Evolutionary conservation across 2,329 filamentous ascomycete genomes (phyloP), one percentile per base, ranked within the genome.

Genomic region (Aspergillus hiratsukae): DNA sequence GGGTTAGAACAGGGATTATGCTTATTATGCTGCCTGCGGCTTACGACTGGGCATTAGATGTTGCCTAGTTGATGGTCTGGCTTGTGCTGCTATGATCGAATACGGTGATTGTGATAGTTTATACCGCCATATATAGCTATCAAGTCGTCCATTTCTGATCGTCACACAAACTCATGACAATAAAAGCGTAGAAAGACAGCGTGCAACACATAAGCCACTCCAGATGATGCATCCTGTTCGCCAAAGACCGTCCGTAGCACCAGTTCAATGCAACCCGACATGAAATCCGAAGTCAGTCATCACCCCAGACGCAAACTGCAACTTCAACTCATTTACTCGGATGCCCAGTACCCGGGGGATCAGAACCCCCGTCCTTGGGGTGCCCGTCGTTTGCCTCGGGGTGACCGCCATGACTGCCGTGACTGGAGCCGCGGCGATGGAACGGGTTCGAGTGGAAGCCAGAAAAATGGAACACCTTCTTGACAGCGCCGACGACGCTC

Each of bases 391-490:
- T 29, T 17, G 23, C 19, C 43, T 46, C 43, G 4, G 43, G 21
- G 21, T 46, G 43, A 17, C 43, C 23, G 21, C 51, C 43, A 52
- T 65, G 63, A 17, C 43, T 19, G 21, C 51, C 43, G 51, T 65
- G 63, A 50, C 66, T 72, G 6, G 68, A 66, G 2, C 70, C 66
- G 17, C 73, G 70, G 10, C 73, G 68, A 62, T 75, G 73, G 58
- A 76, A 75, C 1, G 72, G 68, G 55, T 72, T 69, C 14, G 64
- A 57, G 60, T 69, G 66, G 50, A 69, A 64, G 40, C 67, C 61
- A 1, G 69, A 69, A 49, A 76, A 67, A 17, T 74, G 69, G 25
- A 76, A 61, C 0, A 76, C 74, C 58, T 76, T 76, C 50, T 72
- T 72, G 56, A 76, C 71, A 2, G 74, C 72, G 45, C 66, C 73